These are phyloP conservation scores for Teratosphaeria epicoccoides DNA, from an alignment of 2,329 filamentous ascomycete genomes.

Conservation along the genomic window DNA sequence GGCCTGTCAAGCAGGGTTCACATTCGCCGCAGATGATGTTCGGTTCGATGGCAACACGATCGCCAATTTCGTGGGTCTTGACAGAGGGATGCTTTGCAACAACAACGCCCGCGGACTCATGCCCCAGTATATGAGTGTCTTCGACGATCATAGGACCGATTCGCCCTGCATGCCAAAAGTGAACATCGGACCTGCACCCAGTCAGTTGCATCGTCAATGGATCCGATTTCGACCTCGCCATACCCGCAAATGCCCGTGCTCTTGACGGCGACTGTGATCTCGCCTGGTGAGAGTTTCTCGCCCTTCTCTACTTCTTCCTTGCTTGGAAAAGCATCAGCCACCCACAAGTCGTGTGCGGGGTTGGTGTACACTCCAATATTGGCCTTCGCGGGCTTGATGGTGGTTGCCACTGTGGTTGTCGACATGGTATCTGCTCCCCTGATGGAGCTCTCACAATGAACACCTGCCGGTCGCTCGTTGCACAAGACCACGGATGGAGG, in stretches of 20 bases:
- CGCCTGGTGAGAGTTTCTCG: slow-evolving; percentile 62
- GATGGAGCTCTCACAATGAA: too few species aligned
- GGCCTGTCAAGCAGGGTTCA: slow-evolving; percentile 81
- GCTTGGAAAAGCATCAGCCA: slow-evolving; percentile 65
- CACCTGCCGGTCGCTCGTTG: too few species aligned
- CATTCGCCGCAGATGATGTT: slow-evolving; percentile 86
- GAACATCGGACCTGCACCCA: slow-evolving; percentile 70
- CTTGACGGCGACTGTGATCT: slow-evolving; percentile 81
- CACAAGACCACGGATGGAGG: not conserved
- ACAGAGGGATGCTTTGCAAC: slow-evolving; percentile 76
- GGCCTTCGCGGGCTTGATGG: slow-evolving; percentile 51
- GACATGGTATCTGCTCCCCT: slow-evolving; percentile 4
- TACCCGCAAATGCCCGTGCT: slow-evolving; percentile 95
- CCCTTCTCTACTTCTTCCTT: slow-evolving; percentile 61
- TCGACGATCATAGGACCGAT: slow-evolving; percentile 94
- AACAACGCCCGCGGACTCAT: slow-evolving; percentile 78
- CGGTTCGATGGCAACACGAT: slow-evolving; percentile 87
- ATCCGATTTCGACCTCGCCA: slow-evolving; percentile 15
- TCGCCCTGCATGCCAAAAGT: slow-evolving; percentile 93
- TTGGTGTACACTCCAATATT: slow-evolving; percentile 98
- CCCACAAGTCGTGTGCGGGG: slow-evolving; percentile 82
- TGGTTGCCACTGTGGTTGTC: slow-evolving; percentile 12
- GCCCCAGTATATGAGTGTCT: slow-evolving; percentile 81
- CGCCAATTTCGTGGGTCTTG: slow-evolving; percentile 65
- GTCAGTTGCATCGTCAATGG: not conserved